Evolutionary conservation across 2,329 filamentous ascomycete genomes (phyloP).

Genomic region (Dissoconium aciculare): DNA sequence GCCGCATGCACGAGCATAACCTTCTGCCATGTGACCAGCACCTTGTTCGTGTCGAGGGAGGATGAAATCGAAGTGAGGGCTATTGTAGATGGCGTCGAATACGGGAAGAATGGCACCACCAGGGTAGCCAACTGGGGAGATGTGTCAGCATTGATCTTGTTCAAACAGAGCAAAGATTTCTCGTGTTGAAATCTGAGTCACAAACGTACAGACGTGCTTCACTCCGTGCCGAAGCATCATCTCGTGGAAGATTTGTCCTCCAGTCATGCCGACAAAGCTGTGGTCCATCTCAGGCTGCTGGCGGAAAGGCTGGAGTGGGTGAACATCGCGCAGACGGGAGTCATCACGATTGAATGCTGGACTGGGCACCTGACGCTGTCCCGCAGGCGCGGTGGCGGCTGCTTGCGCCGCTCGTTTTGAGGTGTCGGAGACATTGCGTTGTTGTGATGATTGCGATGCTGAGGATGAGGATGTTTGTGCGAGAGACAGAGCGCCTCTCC

Average conservation of each 20-base stretch:
- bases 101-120: constrained; percentile 94
- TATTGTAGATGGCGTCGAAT: constrained; percentile 98
- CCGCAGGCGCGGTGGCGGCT: constrained; percentile 23
- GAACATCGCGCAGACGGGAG: constrained; percentile 25
- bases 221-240: constrained; percentile 93
- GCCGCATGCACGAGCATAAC: constrained; percentile 84
- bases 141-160: constrained; percentile 11
- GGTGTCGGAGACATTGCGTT: constrained; percentile 26
- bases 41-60: constrained; percentile 94
- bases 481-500: constrained; percentile 13
- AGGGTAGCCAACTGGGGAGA: constrained; percentile 49
- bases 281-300: constrained; percentile 36
- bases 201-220: constrained; percentile 75
- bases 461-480: constrained; percentile 10
- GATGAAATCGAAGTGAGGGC: constrained; percentile 89
- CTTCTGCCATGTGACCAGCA: constrained; percentile 96
- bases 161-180: no score
- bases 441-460: constrained; percentile 6
- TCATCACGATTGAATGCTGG: constrained; percentile 38
- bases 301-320: constrained; percentile 33
- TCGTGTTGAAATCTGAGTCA: constrained; percentile 2
- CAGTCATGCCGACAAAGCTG: constrained; percentile 78
- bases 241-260: constrained; percentile 95
- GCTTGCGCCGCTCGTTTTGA: constrained; percentile 32
- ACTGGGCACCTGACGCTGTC: constrained; percentile 28